A percentile compares a stretch with the other conserved stretches of the same genome.
Conservation (phyloP, 2,329 filamentous ascomycete genomes). For the Paraphoma chrysanthemicola region DNA sequence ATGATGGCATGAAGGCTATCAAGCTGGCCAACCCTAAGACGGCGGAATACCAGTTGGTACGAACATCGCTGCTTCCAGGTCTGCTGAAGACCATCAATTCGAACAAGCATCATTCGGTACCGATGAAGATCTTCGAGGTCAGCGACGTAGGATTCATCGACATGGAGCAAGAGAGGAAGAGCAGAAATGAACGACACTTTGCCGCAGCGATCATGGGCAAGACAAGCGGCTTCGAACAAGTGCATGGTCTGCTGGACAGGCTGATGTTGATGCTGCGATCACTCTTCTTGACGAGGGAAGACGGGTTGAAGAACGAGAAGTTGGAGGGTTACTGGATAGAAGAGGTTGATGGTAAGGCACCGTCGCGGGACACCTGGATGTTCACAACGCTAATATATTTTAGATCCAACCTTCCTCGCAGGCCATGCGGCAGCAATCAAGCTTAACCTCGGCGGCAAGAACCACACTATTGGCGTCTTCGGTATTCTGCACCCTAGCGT, state of each 20-base stretch:
- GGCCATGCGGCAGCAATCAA: conserved; percentile 89
- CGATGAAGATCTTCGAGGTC: conserved; percentile 91
- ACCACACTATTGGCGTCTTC: conserved; percentile 82
- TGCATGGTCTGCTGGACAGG: conserved; percentile 92
- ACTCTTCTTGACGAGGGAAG: conserved; percentile 78
- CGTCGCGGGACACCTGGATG: not conserved
- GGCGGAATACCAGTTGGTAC: conserved; percentile 89
- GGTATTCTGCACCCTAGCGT: conserved; percentile 94
- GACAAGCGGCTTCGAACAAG: conserved; percentile 91
- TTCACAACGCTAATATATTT: conserved; percentile 10
- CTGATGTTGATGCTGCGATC: conserved; percentile 90
- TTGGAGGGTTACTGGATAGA: conserved; percentile 89
- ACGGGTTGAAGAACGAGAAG: conserved; percentile 64
- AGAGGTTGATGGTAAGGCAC: conserved; percentile 74
- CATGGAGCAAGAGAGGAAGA: conserved; percentile 78
- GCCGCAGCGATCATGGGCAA: conserved; percentile 96
- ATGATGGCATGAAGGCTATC: conserved; percentile 83
- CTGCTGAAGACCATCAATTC: conserved; percentile 92
- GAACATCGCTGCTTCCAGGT: conserved; percentile 84
- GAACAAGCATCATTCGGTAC: conserved; percentile 87
- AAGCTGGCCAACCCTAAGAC: conserved; percentile 93
- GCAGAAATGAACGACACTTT: conserved; percentile 90
- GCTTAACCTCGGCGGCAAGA: conserved; percentile 75
- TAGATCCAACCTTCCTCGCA: conserved; percentile 85
- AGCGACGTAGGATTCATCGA: conserved; percentile 95